Evolutionary conservation across 768 basidiomycete species (phyloP).

Genomic region (Boletus tomentosulus): DNA sequence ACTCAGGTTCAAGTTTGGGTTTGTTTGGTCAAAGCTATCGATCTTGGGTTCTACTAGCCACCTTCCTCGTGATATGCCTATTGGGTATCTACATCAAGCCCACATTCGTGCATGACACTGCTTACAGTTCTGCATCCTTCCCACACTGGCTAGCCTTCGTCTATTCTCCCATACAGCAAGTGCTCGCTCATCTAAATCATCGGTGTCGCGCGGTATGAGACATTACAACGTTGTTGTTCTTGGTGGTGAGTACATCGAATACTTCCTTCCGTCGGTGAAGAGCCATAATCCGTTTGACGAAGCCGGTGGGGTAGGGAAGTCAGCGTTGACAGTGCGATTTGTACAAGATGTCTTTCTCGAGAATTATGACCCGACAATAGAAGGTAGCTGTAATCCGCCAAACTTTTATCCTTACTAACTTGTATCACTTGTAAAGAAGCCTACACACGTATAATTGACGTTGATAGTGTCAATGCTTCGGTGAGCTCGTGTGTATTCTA

Average conservation of each 20-base stretch:
- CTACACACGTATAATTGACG: slow-evolving; percentile 60
- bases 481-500: slow-evolving; percentile 38
- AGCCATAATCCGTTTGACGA: slow-evolving; percentile 6
- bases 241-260: slow-evolving; percentile 51
- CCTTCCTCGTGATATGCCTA: not conserved
- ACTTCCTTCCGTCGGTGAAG: not conserved
- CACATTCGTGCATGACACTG: slow-evolving; percentile 10
- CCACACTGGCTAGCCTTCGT: slow-evolving; percentile 14
- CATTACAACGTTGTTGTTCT: slow-evolving; percentile 77
- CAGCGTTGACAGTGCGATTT: slow-evolving; percentile 78
- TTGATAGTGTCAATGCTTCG: slow-evolving; percentile 60
- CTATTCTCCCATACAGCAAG: slow-evolving; percentile 8
- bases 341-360: slow-evolving; percentile 70
- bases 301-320: slow-evolving; percentile 91
- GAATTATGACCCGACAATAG: slow-evolving; percentile 80
- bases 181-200: not conserved
- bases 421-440: slow-evolving; percentile 46
- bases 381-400: slow-evolving; percentile 44
- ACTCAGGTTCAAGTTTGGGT: too few species aligned
- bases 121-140: slow-evolving; percentile 17
- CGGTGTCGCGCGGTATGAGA: slow-evolving; percentile 43
- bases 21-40: not conserved
- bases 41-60: not conserved
- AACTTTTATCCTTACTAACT: slow-evolving; percentile 8
- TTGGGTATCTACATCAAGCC: not conserved